Percentiles rank a stretch among this genome's conserved stretches.
Evolutionary conservation across 176 grass and related monocot genomes (phyloP).

Genomic region (Olyra latifolia): DNA sequence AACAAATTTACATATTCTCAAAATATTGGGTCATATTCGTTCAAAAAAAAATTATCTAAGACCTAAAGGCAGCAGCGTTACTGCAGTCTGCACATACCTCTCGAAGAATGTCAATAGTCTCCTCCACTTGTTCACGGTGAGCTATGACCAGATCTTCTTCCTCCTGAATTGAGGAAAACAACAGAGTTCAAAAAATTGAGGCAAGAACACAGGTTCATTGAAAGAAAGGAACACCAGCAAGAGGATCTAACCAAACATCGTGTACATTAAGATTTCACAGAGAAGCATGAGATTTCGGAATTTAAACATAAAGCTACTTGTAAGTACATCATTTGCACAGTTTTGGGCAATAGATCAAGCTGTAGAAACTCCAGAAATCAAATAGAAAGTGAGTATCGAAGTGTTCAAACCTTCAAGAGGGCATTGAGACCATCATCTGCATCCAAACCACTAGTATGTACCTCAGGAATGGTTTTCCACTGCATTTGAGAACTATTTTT

Average conservation of each 20-base stretch:
- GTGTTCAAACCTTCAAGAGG: constrained; percentile 45
- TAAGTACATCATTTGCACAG: background rate
- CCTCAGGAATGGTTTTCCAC: constrained; percentile 36
- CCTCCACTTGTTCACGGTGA: constrained; percentile 52
- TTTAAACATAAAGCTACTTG: background rate
- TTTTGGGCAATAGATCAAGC: background rate
- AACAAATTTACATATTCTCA: background rate
- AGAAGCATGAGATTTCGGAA: constrained; percentile 3
- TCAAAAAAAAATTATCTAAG: too few species aligned
- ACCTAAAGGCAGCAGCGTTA: background rate
- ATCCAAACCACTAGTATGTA: constrained; percentile 18
- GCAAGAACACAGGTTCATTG: background rate
- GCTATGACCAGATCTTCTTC: constrained; percentile 55
- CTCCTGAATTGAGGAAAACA: constrained; percentile 34
- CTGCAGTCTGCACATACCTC: constrained; percentile 38
- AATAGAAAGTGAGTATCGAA: background rate
- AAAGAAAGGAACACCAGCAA: background rate
- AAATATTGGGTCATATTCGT: background rate
- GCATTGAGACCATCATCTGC: constrained; percentile 48
- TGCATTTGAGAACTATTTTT: constrained; percentile 27
- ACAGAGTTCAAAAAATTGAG: background rate
- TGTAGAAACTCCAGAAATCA: background rate
- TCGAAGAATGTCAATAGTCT: constrained; percentile 43
- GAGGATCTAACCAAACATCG: background rate
- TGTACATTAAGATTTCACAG: background rate